Evolutionary conservation across 805 yeast genomes (phyloP).

Genomic region (Grigorovia humatica): DNA sequence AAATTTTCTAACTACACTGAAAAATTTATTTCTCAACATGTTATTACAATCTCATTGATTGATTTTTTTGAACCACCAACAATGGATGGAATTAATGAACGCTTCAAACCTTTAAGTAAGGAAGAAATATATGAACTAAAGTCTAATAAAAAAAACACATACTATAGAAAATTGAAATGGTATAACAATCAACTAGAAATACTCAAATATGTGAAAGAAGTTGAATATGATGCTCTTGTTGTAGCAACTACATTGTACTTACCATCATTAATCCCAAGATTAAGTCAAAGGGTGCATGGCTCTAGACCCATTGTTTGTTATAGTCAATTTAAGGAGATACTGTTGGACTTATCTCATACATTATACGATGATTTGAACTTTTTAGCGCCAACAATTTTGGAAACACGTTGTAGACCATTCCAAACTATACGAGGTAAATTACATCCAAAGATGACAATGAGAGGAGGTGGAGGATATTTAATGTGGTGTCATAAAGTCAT

Average conservation of each 20-base stretch:
- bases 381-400: conserved; percentile 73
- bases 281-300: conserved; percentile 64
- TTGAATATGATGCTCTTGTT: conserved; percentile 65
- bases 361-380: conserved; percentile 57
- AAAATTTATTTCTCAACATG: conserved; percentile 40
- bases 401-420: conserved; percentile 72
- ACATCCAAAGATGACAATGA: conserved; percentile 91
- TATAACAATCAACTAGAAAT: conserved; percentile 30
- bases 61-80: conserved; percentile 74
- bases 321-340: conserved; percentile 67
- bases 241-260: conserved; percentile 65
- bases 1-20: conserved; percentile 56
- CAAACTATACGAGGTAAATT: conserved; percentile 91
- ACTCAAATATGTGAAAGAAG: conserved; percentile 39
- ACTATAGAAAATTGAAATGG: conserved; percentile 53
- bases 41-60: conserved; percentile 62
- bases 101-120: conserved; percentile 31
- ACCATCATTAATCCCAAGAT: conserved; percentile 48
- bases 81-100: conserved; percentile 33
- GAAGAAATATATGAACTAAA: conserved; percentile 48
- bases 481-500: conserved; percentile 69
- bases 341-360: conserved; percentile 60
- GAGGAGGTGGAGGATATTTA: conserved; percentile 86
- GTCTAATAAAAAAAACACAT: conserved; percentile 52
- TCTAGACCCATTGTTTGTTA: conserved; percentile 81